phyloP scores from a whole-genome alignment of 139 green algal species.

The Coccomyxa sp. region DNA sequence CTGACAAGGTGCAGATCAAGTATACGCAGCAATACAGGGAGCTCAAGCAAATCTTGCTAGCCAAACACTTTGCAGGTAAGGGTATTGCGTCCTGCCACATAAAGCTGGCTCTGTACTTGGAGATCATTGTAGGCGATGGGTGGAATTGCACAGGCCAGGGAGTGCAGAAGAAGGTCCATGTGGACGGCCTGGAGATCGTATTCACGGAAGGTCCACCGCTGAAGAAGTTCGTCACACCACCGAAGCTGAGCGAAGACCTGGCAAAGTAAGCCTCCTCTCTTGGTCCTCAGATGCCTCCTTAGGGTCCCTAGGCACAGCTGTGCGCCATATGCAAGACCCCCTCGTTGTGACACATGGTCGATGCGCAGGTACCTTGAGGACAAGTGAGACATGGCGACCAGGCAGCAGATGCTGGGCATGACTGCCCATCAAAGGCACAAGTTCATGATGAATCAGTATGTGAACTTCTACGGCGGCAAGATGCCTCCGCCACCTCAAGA shows the following conservation, averaged over 20 bases:
- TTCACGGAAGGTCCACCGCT: neutral
- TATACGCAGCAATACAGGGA: neutral
- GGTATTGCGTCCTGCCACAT: neutral
- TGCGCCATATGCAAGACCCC: neutral
- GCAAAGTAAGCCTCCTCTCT: neutral
- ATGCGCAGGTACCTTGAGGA: constrained; percentile 1
- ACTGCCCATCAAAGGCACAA: constrained; percentile 57
- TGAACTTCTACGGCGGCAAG: constrained; percentile 29
- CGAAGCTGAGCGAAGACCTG: constrained; percentile 11
- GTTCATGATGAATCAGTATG: constrained; percentile 44
- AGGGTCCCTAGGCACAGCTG: neutral
- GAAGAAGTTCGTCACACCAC: constrained; percentile 5
- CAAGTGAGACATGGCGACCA: constrained; percentile 3
- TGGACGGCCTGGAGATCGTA: neutral
- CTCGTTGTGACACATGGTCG: neutral
- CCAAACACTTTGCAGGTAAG: neutral
- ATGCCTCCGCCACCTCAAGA: neutral
- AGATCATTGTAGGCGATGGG: too few relatives aligned
- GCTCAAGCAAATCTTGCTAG: neutral
- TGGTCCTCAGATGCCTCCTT: neutral
- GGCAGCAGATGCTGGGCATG: constrained; percentile 36
- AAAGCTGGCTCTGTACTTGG: too few relatives aligned
- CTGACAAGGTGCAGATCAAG: neutral
- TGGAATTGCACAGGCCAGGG: neutral
- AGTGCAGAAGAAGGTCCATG: neutral